Conservation (phyloP, 73 alveolate genomes). For the Tetrahymena elliotti region DNA sequence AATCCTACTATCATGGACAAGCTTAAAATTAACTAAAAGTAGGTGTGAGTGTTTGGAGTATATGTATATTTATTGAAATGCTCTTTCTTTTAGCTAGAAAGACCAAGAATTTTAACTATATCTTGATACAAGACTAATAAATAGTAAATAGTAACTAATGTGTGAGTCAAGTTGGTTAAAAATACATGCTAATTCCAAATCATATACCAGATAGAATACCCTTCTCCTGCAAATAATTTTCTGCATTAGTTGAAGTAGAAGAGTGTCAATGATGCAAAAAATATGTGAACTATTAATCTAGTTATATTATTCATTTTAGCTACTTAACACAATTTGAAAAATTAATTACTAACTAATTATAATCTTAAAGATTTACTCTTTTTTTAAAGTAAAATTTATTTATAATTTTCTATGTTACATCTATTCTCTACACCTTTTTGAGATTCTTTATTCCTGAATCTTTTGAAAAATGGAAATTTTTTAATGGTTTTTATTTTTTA, state of each 20-base stretch:
- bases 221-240: background rate
- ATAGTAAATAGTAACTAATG: background rate
- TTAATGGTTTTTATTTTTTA: background rate
- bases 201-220: background rate
- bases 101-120: background rate
- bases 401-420: background rate
- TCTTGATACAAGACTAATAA: background rate
- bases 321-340: too few relatives aligned
- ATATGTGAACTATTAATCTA: background rate
- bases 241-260: background rate
- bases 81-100: background rate
- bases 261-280: background rate
- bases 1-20: background rate
- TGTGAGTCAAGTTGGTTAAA: background rate
- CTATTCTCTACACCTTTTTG: background rate
- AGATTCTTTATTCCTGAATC: background rate
- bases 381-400: too few relatives aligned
- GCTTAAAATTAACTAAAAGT: background rate
- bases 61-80: background rate
- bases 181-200: background rate
- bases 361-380: background rate
- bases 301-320: background rate
- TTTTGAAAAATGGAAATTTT: too few relatives aligned
- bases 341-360: too few relatives aligned
- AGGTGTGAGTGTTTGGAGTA: background rate